Base-by-base conservation (phyloP, 2,329 filamentous ascomycete genomes). In the Colletotrichum tropicicola region DNA sequence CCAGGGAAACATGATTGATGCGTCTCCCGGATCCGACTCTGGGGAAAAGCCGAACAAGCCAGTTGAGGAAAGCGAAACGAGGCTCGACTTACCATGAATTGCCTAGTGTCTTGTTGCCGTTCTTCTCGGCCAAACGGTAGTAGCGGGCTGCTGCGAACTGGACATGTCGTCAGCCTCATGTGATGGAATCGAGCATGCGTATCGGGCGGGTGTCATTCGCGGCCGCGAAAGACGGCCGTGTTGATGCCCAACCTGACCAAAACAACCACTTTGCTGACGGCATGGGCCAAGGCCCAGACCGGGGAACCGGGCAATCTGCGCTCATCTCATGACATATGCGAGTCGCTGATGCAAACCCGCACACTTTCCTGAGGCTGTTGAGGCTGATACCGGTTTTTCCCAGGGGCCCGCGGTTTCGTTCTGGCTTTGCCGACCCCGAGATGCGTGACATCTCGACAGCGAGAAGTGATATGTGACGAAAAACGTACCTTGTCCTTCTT, bases 401-500 rank as follows among this genome's bases (percentile, higher is more conserved):
- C 23, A 19, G 32, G 23, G n/a, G 15, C 32, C 19, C 32, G 32
- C 32, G 9, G 5, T 12, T 15, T 35, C 32, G 13, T 35, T 12
- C n/a, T 35, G 13, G 32, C n/a, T 35, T 35, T 35, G 32, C n/a
- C n/a, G n/a, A n/a, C n/a, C n/a, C n/a, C n/a, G n/a, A n/a, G n/a
- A n/a, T n/a, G n/a, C n/a, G n/a, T n/a, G n/a, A 35, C 30, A 3
- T 15, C 30, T 35, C 5, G 30, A 35, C 68, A 68, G 68, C n/a
- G 69, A 70, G 69, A 71, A 68, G 69, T 68, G 70, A 72, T 64
- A 65, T 65, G 65, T 59, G 67, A 68, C 41, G 48, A 35, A 15
- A 44, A 66, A 87, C 92, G 79, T 85, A 98, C 95, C 92, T 97
- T 98, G 83, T 99, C 94, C 79, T 98, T 99, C 78, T 94, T 96